Conservation (phyloP, 1,139 yeast species). For the Pichia sp. region DNA sequence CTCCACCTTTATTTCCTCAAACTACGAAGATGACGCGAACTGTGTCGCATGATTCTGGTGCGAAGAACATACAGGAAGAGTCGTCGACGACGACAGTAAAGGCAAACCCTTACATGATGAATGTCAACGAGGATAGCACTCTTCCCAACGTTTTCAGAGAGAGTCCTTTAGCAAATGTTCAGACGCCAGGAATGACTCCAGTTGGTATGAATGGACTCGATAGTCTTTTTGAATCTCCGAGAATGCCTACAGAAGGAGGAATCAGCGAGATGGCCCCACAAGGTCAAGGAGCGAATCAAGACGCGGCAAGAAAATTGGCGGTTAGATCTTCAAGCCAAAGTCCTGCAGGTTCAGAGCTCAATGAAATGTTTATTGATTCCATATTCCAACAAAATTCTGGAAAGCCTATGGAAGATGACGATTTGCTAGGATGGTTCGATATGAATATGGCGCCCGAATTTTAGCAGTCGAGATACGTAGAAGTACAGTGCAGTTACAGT, state of each 20-base stretch:
- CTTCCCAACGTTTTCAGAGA: too few species aligned
- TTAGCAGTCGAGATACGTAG: slow-evolving; percentile 20
- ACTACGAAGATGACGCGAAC: too few species aligned
- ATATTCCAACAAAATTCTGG: slow-evolving; percentile 81
- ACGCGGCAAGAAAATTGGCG: too few species aligned
- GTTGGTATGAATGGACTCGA: slow-evolving; percentile 7
- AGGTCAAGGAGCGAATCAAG: too few species aligned
- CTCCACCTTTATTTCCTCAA: slow-evolving; percentile 24
- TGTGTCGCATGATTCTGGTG: too few species aligned
- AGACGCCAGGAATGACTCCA: slow-evolving; percentile 1
- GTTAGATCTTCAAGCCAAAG: slow-evolving; percentile 13
- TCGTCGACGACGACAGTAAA: background rate
- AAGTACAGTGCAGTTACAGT: too few species aligned
- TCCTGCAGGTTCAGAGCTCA: slow-evolving; percentile 24
- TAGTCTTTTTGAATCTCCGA: slow-evolving; percentile 9
- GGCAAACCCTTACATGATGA: background rate
- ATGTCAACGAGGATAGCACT: too few species aligned
- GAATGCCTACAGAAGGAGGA: too few species aligned
- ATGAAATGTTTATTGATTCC: slow-evolving; percentile 35
- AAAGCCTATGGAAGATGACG: slow-evolving; percentile 69
- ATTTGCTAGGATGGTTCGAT: slow-evolving; percentile 94
- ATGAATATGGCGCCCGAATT: slow-evolving; percentile 55
- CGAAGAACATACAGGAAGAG: background rate
- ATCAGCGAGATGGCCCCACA: background rate
- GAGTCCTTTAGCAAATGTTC: slow-evolving; percentile 1